Evolutionary conservation across 1,139 yeast genomes (phyloP).

Genomic region (Pichia sp.): DNA sequence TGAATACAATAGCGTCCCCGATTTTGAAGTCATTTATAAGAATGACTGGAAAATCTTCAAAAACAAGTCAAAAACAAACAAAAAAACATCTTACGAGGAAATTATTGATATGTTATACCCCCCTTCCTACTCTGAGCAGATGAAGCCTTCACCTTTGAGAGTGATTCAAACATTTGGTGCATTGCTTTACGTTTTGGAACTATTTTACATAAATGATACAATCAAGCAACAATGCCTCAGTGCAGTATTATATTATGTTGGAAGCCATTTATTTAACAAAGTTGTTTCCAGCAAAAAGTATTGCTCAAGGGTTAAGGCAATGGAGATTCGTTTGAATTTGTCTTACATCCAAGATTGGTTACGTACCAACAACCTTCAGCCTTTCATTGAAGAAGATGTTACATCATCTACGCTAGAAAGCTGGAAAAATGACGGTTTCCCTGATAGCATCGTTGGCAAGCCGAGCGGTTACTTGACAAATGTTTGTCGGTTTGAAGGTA

Average conservation of each 20-base stretch:
- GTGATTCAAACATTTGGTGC: slow-evolving; percentile 88
- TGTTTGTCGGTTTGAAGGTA: slow-evolving; percentile 34
- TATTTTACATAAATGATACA: slow-evolving; percentile 75
- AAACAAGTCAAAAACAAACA: slow-evolving; percentile 37
- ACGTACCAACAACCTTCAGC: slow-evolving; percentile 66
- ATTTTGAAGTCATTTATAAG: slow-evolving; percentile 57
- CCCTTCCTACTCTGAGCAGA: slow-evolving; percentile 60
- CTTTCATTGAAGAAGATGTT: slow-evolving; percentile 42
- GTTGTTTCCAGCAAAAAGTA: slow-evolving; percentile 60
- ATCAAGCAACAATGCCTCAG: slow-evolving; percentile 74
- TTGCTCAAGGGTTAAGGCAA: slow-evolving; percentile 76
- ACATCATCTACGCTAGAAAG: slow-evolving; percentile 24
- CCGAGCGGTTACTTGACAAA: slow-evolving; percentile 21
- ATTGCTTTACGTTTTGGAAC: slow-evolving; percentile 73
- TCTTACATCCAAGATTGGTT: slow-evolving; percentile 93
- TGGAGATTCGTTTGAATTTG: slow-evolving; percentile 81
- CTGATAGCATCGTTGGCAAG: slow-evolving; percentile 38
- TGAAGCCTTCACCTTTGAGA: slow-evolving; percentile 83
- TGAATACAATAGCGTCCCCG: slow-evolving; percentile 62
- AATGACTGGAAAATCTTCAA: slow-evolving; percentile 76
- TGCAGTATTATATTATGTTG: slow-evolving; percentile 74
- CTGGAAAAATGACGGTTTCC: slow-evolving; percentile 36
- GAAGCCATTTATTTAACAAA: slow-evolving; percentile 68
- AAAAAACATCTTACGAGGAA: slow-evolving; percentile 55
- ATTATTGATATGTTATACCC: slow-evolving; percentile 68